A percentile compares a stretch with the other conserved stretches of the same genome.
phyloP scores from a whole-genome alignment of 768 basidiomycete genomes.

The Hypholoma fasciculare region DNA sequence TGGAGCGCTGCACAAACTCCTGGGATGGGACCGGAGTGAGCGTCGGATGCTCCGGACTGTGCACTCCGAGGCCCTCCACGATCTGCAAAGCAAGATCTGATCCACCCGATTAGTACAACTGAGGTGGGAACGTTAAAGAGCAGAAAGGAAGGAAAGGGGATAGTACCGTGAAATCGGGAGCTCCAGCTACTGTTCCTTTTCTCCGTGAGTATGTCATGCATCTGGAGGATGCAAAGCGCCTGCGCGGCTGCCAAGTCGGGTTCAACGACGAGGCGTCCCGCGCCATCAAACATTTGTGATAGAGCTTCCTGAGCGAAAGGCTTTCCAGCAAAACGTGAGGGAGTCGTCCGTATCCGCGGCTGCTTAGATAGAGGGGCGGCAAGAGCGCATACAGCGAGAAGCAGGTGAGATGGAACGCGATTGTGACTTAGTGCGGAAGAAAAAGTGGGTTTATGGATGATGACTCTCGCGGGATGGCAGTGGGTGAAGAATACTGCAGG shows the following conservation, averaged over 20 bases:
- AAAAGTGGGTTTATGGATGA: constrained; percentile 82
- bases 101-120: constrained; percentile 24
- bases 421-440: constrained; percentile 63
- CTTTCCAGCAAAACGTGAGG: constrained; percentile 56
- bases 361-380: constrained; percentile 77
- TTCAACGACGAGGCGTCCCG: constrained; percentile 61
- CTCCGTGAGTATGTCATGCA: constrained; percentile 58
- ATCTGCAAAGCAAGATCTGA: constrained; percentile 67
- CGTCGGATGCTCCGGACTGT: constrained; percentile 60
- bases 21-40: constrained; percentile 59
- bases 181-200: constrained; percentile 37
- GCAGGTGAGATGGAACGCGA: constrained; percentile 66
- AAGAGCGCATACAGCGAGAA: constrained; percentile 75
- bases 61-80: constrained; percentile 65
- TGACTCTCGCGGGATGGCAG: constrained; percentile 72
- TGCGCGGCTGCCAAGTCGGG: constrained; percentile 73
- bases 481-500: constrained; percentile 76
- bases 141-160: constrained; percentile 8
- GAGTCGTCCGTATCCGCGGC: constrained; percentile 55
- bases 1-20: constrained; percentile 58
- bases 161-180: constrained; percentile 52
- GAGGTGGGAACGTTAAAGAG: constrained; percentile 13
- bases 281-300: constrained; percentile 69
- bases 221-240: constrained; percentile 70
- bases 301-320: constrained; percentile 62